Evolutionary conservation across 805 yeast species (phyloP), one percentile per base, ranked within the genome.

Genomic region (Candida maltosa): DNA sequence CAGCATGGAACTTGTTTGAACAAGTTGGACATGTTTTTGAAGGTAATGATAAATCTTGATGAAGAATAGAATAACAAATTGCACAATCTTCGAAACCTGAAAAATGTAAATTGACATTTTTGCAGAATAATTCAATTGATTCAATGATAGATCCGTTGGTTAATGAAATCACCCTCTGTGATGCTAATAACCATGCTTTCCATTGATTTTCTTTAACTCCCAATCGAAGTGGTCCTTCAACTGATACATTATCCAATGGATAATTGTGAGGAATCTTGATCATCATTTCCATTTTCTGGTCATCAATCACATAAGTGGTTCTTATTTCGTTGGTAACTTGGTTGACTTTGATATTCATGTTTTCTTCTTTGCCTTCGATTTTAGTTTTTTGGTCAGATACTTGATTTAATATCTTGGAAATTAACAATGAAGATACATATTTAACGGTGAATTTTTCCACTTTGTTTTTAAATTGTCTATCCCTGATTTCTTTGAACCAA

Each of bases 81-180:
- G 97, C 95, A 72, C 99, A 93, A 41, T 91, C 97, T 51, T 87
- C 96, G 45, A 87, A 88, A 0, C 96, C 96, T 6, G 89, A 84
- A 57, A 94, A 89, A 54, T 89, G 94, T 48, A 85, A 69, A 37
- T 78, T 75, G 34, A 87, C 88, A 49, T 91, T 87, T 47, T 77
- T 78, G 50, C 76, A 76, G 57, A 83, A 80, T 23, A 82, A 66
- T 39, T 77, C 80, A 32, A 85, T 69, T 2, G 88, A 80, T 25
- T 81, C 87, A 17, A 75, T 52, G 21, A 85, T 73, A 0, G 87
- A 75, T 14, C 87, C 88, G 47, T 81, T 82, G 47, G 83, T 83
- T 26, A 83, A 73, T 2, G 87, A 73, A 19, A 87, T 78, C 6
- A 87, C 80, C 38, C 88, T 75, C 52, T 88, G 96, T 3, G 95